Base-by-base conservation (phyloP, 768 basidiomycete genomes). In the Candolleomyces eurysporus region DNA sequence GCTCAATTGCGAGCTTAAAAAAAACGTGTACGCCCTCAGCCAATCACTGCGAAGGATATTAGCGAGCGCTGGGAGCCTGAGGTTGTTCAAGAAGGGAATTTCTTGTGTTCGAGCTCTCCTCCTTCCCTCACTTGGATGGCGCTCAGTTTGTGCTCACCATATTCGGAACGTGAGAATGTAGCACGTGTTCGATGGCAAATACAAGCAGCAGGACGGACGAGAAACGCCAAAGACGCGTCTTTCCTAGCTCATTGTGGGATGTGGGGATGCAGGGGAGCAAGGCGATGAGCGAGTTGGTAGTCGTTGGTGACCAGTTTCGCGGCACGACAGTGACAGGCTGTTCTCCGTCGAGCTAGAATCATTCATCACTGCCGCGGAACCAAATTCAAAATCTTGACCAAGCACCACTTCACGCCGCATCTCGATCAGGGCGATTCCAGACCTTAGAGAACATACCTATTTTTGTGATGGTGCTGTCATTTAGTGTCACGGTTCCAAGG, bases 401-500 rank as follows among this genome's bases (percentile, higher is more conserved):
- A 36, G 36, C 36, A 36, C 36, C 36, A 36, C 11, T 36, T 36
- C 36, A 36, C 58, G 58, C 58, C 58, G 21, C 58, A 59, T 59
- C 58, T 52, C 50, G 58, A 59, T 59, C 58, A 59, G 58, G 50
- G 58, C 16, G 5, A 9, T 17, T 16, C 21, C 8, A 51, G 58
- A 39, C 17, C n/a, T 8, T 1, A 19, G 54, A 13, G n/a, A 26
- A 46, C 17, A 46, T 17, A 17, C 2, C 45, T 17, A 46, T 46
- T 46, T 36, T 36, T 11, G 36, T 36, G 36, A 36, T 36, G 32
- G 9, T 32, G 36, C 36, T 36, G 36, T 36, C 36, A 36, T 11
- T 36, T 6, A 26, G 8, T 36, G 36, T 36, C 36, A 36, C 11
- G 36, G 36, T 36, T 11, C 11, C 36, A 36, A 36, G 36, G 36